Conservation (phyloP, 2,329 filamentous ascomycete species). For the Aspergillaceae sp. region DNA sequence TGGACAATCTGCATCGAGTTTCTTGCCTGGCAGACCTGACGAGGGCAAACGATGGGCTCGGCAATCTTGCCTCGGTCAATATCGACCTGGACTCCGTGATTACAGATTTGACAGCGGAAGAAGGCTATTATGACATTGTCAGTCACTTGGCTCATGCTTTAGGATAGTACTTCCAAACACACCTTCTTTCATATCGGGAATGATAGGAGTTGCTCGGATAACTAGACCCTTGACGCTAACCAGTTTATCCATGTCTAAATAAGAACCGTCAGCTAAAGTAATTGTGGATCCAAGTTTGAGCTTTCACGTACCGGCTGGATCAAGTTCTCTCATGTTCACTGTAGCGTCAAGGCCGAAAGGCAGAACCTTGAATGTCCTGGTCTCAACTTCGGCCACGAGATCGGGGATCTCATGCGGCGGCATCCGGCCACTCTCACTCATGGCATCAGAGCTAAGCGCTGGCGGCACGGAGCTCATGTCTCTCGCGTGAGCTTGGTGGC, state of each 20-base stretch:
- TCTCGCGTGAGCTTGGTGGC: slow-evolving; percentile 42
- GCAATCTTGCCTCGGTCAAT: slow-evolving; percentile 94
- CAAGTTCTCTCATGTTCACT: slow-evolving; percentile 87
- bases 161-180: slow-evolving; percentile 9
- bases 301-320: slow-evolving; percentile 59
- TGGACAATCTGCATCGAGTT: slow-evolving; percentile 99
- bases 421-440: slow-evolving; percentile 33
- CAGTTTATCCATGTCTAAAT: slow-evolving; percentile 81
- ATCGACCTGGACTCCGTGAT: slow-evolving; percentile 80
- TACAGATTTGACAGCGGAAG: slow-evolving; percentile 90
- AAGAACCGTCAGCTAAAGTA: slow-evolving; percentile 15
- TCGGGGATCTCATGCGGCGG: slow-evolving; percentile 53
- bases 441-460: slow-evolving; percentile 69
- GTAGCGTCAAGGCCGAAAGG: slow-evolving; percentile 81
- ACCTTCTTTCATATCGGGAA: slow-evolving; percentile 94
- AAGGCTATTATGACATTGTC: slow-evolving; percentile 51
- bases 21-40: slow-evolving; percentile 67
- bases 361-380: slow-evolving; percentile 73
- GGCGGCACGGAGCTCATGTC: slow-evolving; percentile 64
- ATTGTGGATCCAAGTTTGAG: neutral
- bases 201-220: slow-evolving; percentile 89
- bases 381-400: slow-evolving; percentile 65
- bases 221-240: slow-evolving; percentile 93
- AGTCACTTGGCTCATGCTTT: neutral
- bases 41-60: slow-evolving; percentile 84